Evolutionary conservation across 345 rosid genomes (phyloP).

Genomic region (Clarkia xantiana): DNA sequence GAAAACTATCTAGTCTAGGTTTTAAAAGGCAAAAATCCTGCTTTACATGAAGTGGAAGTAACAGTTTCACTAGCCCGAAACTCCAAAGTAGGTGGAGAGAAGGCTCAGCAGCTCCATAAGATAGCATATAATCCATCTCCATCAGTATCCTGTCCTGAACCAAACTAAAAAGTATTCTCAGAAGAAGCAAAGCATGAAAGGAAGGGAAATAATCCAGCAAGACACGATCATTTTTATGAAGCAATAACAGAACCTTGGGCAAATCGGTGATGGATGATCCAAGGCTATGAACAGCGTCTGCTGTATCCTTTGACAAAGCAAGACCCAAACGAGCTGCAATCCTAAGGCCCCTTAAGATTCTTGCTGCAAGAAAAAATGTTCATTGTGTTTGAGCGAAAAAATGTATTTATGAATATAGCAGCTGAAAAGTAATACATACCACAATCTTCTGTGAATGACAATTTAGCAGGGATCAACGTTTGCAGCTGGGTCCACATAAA

Average conservation of each 20-base stretch:
- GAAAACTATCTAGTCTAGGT: not conserved
- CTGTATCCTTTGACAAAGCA: slow-evolving; percentile 48
- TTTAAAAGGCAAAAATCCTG: slow-evolving; percentile 1
- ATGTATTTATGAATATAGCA: slow-evolving; percentile 7
- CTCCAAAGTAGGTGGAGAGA: slow-evolving; percentile 65
- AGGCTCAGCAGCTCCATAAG: slow-evolving; percentile 80
- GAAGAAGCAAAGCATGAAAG: not conserved
- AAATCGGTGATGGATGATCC: slow-evolving; percentile 39
- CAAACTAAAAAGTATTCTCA: not conserved
- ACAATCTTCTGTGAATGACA: slow-evolving; percentile 74
- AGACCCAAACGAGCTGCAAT: slow-evolving; percentile 78
- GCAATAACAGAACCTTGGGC: slow-evolving; percentile 39
- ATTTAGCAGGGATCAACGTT: slow-evolving; percentile 58
- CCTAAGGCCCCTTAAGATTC: slow-evolving; percentile 83
- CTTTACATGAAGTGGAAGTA: slow-evolving; percentile 73
- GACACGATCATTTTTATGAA: not conserved
- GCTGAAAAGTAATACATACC: slow-evolving; percentile 49
- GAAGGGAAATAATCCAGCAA: slow-evolving; percentile 3
- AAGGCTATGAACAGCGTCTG: slow-evolving; percentile 45
- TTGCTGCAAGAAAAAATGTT: slow-evolving; percentile 34
- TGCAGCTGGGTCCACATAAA: slow-evolving; percentile 38
- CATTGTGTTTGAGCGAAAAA: slow-evolving; percentile 2
- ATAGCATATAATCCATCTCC: slow-evolving; percentile 87
- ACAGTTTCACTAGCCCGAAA: slow-evolving; percentile 53
- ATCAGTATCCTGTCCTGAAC: slow-evolving; percentile 61